Evolutionary conservation across 768 basidiomycete genomes (phyloP), one percentile per base, ranked within the genome.

Genomic region (Mycena indigotica): DNA sequence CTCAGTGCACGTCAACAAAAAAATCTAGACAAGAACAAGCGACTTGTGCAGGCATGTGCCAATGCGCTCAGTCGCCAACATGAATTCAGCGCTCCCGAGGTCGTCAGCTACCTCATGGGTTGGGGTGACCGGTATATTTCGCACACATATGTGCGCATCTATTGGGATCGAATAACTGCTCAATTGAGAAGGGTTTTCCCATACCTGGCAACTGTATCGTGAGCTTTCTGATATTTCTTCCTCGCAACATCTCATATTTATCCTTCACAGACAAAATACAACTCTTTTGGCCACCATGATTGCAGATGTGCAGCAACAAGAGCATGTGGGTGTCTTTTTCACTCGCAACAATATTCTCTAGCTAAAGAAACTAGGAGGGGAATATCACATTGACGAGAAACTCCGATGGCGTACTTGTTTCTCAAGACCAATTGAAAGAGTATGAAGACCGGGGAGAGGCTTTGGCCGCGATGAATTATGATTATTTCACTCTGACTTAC

Each of bases 61-160:
- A 74, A 77, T 21, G 23, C 21, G n/a, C n/a, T 44, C 8, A 44
- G 41, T 23, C 41, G 41, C 41, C 41, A 44, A 19, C 41, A 44
- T 23, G 41, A 44, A 23, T 44, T 44, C 41, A 44, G 41, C n/a
- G 41, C 13, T 23, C 41, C 73, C 0, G 74, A 75, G 56, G 69
- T 77, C 1, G 66, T 78, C 0, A 67, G 66, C 8, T 75, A 78
- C 44, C 44, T 81, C 0, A 79, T 77, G 75, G 77, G 75, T 3
- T 78, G 74, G 76, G 73, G 72, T 0, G 78, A 80, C 49, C 46
- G 57, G 0, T 76, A 66, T 26, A 51, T 63, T 16, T 80, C 77
- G 0, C 79, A 80, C 53, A 30, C 61, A 16, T 81, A 72, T 54
- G 64, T 62, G 0, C 50, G 65, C 0, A 68, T 81, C 0, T 75